Evolutionary conservation across 331 rosid species (phyloP), one percentile per base, ranked within the genome.

Genomic region (Quercus phellos): DNA sequence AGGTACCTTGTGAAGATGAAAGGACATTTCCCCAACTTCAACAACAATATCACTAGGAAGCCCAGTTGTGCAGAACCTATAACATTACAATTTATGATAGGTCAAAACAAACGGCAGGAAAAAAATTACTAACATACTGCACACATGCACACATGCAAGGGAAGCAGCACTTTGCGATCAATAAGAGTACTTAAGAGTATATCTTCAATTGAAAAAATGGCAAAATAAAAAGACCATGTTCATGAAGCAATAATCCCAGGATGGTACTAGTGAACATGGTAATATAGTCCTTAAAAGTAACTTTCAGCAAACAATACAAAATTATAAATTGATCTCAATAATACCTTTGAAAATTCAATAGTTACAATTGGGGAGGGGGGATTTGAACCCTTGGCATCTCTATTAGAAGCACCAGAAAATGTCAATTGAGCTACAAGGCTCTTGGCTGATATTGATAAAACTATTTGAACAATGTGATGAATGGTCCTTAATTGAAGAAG

Each of bases 11-110:
- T 95, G 99, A 68, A 95, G 99, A 85, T 95, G 99, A 79, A 95
- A 95, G 61, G 98, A 90, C 97, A 93, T 95, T 76, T 93, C 98
- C 55, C 88, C 97, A 82, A 95, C 97, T 84, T 95, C 98, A 82
- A 95, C 98, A 72, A 87, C 81, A 53, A 95, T 72, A 82, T 95
- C 99, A 82, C 98, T 95, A 6, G 99, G 97, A 79, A 95, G 97
- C 78, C 99, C 99, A 51, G 94, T 86, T 50, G 97, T 90, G 88
- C 99, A 95, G 87, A 95, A 93, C 99, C 99, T 95, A 83, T 24
- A 55, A 54, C 10, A 76, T 68, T 54, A 72, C 55, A 83, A 50
- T 12, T n/a, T 16, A 58, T 22, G 42, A 51, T 74, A 72, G 4
- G 42, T 79, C 30, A 72, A 53, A 68, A 17, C 38, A 9, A 32